phyloP scores from a whole-genome alignment of 371 early-diverging fungal genomes.

The Mortierella sp. region DNA sequence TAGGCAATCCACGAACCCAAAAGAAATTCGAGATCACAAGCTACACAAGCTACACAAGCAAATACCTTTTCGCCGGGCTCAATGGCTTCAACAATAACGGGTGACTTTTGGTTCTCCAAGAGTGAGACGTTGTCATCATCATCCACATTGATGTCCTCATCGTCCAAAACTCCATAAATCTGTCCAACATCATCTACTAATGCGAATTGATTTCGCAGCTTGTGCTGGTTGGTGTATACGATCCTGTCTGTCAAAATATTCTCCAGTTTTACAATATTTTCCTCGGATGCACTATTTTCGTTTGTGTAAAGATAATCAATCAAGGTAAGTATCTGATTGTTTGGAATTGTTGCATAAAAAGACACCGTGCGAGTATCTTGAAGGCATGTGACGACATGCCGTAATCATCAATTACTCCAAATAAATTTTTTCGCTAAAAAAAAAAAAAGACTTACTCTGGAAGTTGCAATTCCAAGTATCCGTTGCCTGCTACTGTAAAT shows the following conservation, averaged over 20 bases:
- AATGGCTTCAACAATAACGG: conserved; percentile 46
- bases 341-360: not conserved
- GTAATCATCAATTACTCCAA: conserved; percentile 1
- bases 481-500: conserved; percentile 44
- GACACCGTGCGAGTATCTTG: not conserved
- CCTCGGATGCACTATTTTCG: conserved; percentile 18
- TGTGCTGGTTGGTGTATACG: conserved; percentile 49
- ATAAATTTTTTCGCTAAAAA: not conserved
- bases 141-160: conserved; percentile 43
- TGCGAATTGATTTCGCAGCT: conserved; percentile 43
- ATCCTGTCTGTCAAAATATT: conserved; percentile 44
- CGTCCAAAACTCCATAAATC: conserved; percentile 39
- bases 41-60: too few relatives aligned
- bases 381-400: not conserved
- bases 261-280: conserved; percentile 31
- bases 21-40: too few relatives aligned
- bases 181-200: conserved; percentile 54
- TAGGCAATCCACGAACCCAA: too few relatives aligned
- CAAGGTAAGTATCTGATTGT: not conserved
- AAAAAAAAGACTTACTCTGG: conserved; percentile 33
- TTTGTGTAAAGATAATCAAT: not conserved
- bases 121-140: conserved; percentile 45
- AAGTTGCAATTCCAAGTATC: conserved; percentile 40
- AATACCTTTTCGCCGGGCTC: conserved; percentile 31
- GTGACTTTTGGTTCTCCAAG: conserved; percentile 44